Evolutionary conservation across 1,284 basidiomycete genomes (phyloP).

Genomic region (Boletellus dicymbophilus): DNA sequence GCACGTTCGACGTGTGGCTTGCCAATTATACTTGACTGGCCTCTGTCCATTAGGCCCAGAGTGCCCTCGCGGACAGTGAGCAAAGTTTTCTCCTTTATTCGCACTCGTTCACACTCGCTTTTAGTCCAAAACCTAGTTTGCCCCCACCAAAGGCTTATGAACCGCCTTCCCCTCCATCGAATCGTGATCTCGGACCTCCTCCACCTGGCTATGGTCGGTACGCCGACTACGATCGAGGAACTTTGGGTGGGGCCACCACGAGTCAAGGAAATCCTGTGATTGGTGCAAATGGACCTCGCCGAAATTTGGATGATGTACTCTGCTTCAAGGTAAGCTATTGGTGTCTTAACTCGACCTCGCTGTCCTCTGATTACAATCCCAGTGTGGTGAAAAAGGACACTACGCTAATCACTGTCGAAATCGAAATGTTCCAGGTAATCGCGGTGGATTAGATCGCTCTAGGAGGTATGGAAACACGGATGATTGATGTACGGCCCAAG

Average conservation of each 20-base stretch:
- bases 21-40: conserved; percentile 90
- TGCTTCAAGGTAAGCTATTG: conserved; percentile 77
- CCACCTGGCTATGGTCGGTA: conserved; percentile 89
- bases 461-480: conserved; percentile 37
- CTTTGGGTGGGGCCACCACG: conserved; percentile 26
- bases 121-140: conserved; percentile 72
- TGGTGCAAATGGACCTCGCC: conserved; percentile 46
- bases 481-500: conserved; percentile 20
- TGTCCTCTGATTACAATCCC: conserved; percentile 11
- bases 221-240: conserved; percentile 73
- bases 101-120: conserved; percentile 20
- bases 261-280: conserved; percentile 15
- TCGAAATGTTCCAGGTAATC: conserved; percentile 79
- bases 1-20: conserved; percentile 90
- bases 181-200: conserved; percentile 85
- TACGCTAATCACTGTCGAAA: conserved; percentile 95
- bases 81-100: conserved; percentile 22
- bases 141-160: conserved; percentile 79
- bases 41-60: conserved; percentile 95
- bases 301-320: conserved; percentile 84
- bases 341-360: conserved; percentile 4
- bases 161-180: conserved; percentile 74
- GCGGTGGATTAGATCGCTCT: conserved; percentile 64
- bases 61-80: conserved; percentile 91
- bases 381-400: conserved; percentile 91